Base-by-base conservation (phyloP, 2,329 filamentous ascomycete species). In the Ampelomyces quisqualis region DNA sequence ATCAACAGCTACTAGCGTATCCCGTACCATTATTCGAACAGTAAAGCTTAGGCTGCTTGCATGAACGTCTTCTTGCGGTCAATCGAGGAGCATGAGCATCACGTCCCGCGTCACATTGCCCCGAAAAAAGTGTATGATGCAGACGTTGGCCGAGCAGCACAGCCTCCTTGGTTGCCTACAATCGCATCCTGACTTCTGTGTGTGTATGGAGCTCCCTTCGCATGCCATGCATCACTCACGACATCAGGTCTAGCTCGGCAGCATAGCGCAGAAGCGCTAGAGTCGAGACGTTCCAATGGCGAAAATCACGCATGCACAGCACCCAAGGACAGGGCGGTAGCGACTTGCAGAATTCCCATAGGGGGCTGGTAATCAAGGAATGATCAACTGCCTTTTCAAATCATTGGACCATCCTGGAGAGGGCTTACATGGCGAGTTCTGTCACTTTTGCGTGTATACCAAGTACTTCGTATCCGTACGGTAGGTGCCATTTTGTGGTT, bases 301-400 rank as follows among this genome's bases (percentile, higher is more conserved):
- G 49, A 57, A 61, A 63, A 51, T 60, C 47, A 58, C 59, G 52
- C 59, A 62, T 56, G 55, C 49, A 53, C 53, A 53, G 43, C 40
- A 17, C n/a, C n/a, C n/a, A n/a, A 27, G 41, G 37, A 29, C 32
- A 31, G 36, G 32, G 23, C 27, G 38, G 37, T 45, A 36, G 41
- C 46, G 33, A 40, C 36, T 38, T 31, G 29, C n/a, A 31, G 15
- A 19, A 31, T 11, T 7, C 29, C 29, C 29, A 9, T 5, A 31
- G 4, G n/a, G 29, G 19, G 13, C 9, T 11, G 29, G n/a, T n/a
- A n/a, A n/a, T n/a, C n/a, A n/a, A n/a, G n/a, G n/a, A n/a, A n/a
- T n/a, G n/a, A n/a, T n/a, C n/a, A n/a, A n/a, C n/a, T n/a, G n/a
- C n/a, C n/a, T n/a, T n/a, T n/a, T n/a, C n/a, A n/a, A n/a, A n/a